phyloP scores from a whole-genome alignment of 768 basidiomycete species.

The Cytidiella melzeri region DNA sequence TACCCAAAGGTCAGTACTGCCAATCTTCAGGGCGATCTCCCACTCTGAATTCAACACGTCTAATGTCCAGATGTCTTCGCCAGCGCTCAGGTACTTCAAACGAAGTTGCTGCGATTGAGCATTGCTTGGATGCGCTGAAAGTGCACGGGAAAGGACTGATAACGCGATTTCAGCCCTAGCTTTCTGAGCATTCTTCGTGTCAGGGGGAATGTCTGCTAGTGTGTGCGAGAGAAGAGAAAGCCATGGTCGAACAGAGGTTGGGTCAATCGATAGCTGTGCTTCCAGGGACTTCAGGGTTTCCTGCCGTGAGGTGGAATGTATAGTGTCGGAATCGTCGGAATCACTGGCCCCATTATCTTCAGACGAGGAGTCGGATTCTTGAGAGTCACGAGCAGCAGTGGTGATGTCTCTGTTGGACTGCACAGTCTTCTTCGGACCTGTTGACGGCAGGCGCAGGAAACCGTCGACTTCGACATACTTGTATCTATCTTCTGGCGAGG shows the following conservation, averaged over 20 bases:
- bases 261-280: slow-evolving; percentile 41
- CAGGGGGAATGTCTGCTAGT: slow-evolving; percentile 51
- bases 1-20: slow-evolving; percentile 59
- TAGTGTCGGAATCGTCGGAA: slow-evolving; percentile 21
- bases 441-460: slow-evolving; percentile 54
- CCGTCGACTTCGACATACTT: slow-evolving; percentile 64
- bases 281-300: slow-evolving; percentile 55
- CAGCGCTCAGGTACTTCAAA: slow-evolving; percentile 62
- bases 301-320: slow-evolving; percentile 39
- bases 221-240: slow-evolving; percentile 56
- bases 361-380: slow-evolving; percentile 30
- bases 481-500: slow-evolving; percentile 27
- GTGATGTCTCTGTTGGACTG: slow-evolving; percentile 47
- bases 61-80: slow-evolving; percentile 65
- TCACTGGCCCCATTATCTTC: slow-evolving; percentile 22
- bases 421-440: slow-evolving; percentile 26
- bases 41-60: slow-evolving; percentile 56
- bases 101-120: slow-evolving; percentile 42
- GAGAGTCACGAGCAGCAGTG: slow-evolving; percentile 27
- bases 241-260: slow-evolving; percentile 55
- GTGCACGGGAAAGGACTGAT: slow-evolving; percentile 60
- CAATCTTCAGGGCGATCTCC: slow-evolving; percentile 53
- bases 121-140: slow-evolving; percentile 50
- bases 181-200: slow-evolving; percentile 63
- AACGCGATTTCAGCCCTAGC: slow-evolving; percentile 67